Evolutionary conservation across 306 rosid species (phyloP), one percentile per base, ranked within the genome.

Genomic region (Corylus avellana): DNA sequence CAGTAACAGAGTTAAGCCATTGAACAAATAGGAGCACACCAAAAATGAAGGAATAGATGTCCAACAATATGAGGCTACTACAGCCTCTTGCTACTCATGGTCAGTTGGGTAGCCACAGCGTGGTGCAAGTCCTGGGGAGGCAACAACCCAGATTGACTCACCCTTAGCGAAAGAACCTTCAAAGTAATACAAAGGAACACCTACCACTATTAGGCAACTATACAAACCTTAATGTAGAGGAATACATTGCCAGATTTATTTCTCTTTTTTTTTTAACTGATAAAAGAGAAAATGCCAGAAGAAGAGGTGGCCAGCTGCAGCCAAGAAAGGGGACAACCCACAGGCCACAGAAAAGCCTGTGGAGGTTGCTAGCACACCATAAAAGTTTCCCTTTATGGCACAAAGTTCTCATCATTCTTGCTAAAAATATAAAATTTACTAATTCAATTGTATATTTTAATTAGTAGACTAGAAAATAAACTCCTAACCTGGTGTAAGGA

Each of bases 401-500:
- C 22, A 7, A 66, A 66, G 46, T 66, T 39, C 49, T 66, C 1
- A 13, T 17, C 72, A 37, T 39, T 67, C 5, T 18, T 18, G 29
- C 22, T 16, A 47, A 8, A 17, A 63, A 32, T 63, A 63, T 14
- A 32, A 66, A 39, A 66, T 22, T 12, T 10, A 62, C 29, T 7
- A 78, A 25, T 47, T 47, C 13, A 16, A 73, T 25, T 37, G 37
- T 14, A 66, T 13, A 66, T 6, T 3, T 39, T 53, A 57, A 49
- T 8, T n/a, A n/a, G 39, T n/a, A 12, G 27, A 61, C 16, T 37
- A 8, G 7, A 59, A 68, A 79, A 72, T 69, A 81, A 80, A 77
- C 35, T 77, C 83, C 87, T 51, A 55, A 92, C 97, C 97, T 89
- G 83, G 79, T 76, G 20, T 78, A 51, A 61, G 93, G 80, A 70